These are phyloP conservation scores for Pouteria glomerata DNA, from an alignment of 148 eudicot species.

Conservation along the genomic window DNA sequence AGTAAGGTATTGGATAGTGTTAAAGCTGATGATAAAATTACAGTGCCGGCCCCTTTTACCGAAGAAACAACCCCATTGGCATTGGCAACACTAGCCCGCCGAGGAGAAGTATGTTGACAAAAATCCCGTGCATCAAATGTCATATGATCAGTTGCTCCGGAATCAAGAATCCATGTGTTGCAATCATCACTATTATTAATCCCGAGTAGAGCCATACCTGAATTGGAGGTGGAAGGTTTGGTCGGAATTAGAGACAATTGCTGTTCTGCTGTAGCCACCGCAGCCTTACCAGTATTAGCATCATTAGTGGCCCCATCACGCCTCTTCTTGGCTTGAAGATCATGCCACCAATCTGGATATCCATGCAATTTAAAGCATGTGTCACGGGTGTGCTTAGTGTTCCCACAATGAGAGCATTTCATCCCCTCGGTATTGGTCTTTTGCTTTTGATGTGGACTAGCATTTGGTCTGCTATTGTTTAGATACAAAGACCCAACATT, in stretches of 20 bases:
- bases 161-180: background rate
- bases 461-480: background rate
- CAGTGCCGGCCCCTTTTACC: background rate
- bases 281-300: background rate
- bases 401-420: slow-evolving; percentile 5
- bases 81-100: background rate
- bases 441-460: background rate
- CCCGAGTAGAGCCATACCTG: background rate
- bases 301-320: background rate
- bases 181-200: background rate
- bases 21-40: background rate
- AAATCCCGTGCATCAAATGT: background rate
- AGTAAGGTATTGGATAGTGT: background rate
- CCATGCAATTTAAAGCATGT: too few relatives aligned
- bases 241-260: background rate
- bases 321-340: background rate
- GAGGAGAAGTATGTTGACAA: background rate
- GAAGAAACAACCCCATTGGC: background rate
- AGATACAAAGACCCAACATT: too few relatives aligned
- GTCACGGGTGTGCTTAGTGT: background rate
- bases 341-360: too few relatives aligned
- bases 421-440: background rate
- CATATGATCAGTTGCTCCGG: background rate
- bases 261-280: background rate
- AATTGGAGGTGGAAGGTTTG: background rate